phyloP scores from a whole-genome alignment of 2,329 filamentous ascomycete genomes.

The Fusarium bactridioides region DNA sequence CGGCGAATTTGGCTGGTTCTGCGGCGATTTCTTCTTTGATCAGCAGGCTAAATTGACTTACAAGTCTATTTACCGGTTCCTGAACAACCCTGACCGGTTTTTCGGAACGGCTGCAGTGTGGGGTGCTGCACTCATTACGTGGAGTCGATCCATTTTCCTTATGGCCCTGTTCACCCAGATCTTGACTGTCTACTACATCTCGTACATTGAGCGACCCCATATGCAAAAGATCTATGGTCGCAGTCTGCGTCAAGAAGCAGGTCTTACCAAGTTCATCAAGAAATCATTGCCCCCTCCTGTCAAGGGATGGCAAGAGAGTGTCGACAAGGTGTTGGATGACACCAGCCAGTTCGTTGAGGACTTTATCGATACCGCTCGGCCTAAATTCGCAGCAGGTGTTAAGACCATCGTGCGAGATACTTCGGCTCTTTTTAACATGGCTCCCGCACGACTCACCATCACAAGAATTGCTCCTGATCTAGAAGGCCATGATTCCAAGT shows the following conservation, averaged over 20 bases:
- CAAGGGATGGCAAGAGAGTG: slow-evolving; percentile 82
- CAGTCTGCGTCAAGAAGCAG: slow-evolving; percentile 84
- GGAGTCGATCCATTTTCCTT: slow-evolving; percentile 85
- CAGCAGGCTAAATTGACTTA: slow-evolving; percentile 89
- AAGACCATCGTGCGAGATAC: slow-evolving; percentile 89
- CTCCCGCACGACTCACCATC: slow-evolving; percentile 85
- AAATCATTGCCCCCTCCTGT: slow-evolving; percentile 85
- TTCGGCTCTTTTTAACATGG: slow-evolving; percentile 85
- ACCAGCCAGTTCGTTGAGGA: slow-evolving; percentile 91
- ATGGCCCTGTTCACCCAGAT: slow-evolving; percentile 87
- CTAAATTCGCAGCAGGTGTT: slow-evolving; percentile 86
- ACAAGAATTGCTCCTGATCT: slow-evolving; percentile 81
- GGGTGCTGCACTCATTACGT: slow-evolving; percentile 93
- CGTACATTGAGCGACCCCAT: slow-evolving; percentile 93
- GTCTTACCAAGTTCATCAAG: slow-evolving; percentile 89
- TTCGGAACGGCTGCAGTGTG: slow-evolving; percentile 94
- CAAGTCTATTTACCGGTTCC: slow-evolving; percentile 94
- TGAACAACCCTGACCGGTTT: slow-evolving; percentile 96
- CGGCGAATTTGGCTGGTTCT: slow-evolving; percentile 99
- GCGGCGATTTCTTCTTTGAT: slow-evolving; percentile 98
- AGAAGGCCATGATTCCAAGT: slow-evolving; percentile 78
- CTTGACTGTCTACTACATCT: slow-evolving; percentile 85
- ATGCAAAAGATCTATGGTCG: slow-evolving; percentile 98
- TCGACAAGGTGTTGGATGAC: slow-evolving; percentile 87
- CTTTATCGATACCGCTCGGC: slow-evolving; percentile 83